Conservation (phyloP, 352 stramenopile species). For the Hyaloperonospora brassicae region DNA sequence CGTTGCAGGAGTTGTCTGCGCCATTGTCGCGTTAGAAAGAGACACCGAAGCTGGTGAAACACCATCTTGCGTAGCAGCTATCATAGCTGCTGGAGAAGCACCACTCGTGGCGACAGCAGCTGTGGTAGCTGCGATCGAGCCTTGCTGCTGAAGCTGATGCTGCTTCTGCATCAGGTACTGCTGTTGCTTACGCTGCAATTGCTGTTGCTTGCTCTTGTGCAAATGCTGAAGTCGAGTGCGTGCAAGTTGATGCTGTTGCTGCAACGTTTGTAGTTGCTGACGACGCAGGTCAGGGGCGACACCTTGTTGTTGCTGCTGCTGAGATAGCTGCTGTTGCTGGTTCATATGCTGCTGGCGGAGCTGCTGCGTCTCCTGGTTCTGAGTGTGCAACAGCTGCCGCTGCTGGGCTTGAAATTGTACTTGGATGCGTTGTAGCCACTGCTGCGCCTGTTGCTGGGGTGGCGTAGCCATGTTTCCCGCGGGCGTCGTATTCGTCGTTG, state of each 20-base stretch:
- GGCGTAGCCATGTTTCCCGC: constrained; percentile 26
- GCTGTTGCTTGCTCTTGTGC: constrained; percentile 75
- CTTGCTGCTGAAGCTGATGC: constrained; percentile 55
- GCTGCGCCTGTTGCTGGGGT: constrained; percentile 66
- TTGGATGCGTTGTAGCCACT: constrained; percentile 75
- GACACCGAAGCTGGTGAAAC: constrained; percentile 25
- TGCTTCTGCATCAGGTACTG: constrained; percentile 76
- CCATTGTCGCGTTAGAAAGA: constrained; percentile 32
- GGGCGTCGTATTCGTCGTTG: constrained; percentile 19
- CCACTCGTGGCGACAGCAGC: constrained; percentile 15
- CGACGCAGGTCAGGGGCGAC: constrained; percentile 49
- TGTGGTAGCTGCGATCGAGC: constrained; percentile 22
- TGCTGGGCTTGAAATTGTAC: constrained; percentile 77
- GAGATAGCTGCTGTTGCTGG: constrained; percentile 65
- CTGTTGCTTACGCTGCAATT: constrained; percentile 76
- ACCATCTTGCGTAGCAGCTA: constrained; percentile 28
- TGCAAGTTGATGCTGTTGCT: constrained; percentile 67
- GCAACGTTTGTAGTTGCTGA: constrained; percentile 64
- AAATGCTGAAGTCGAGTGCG: constrained; percentile 57
- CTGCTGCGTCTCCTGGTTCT: constrained; percentile 74
- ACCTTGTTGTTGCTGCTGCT: constrained; percentile 62
- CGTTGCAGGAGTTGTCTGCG: constrained; percentile 33
- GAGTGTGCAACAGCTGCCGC: constrained; percentile 55
- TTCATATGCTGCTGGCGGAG: constrained; percentile 67
- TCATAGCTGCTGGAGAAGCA: constrained; percentile 20